Percentiles rank a stretch among this genome's conserved stretches.
Evolutionary conservation across 768 basidiomycete genomes (phyloP).

Genomic region (Hydnomerulius pinastri): DNA sequence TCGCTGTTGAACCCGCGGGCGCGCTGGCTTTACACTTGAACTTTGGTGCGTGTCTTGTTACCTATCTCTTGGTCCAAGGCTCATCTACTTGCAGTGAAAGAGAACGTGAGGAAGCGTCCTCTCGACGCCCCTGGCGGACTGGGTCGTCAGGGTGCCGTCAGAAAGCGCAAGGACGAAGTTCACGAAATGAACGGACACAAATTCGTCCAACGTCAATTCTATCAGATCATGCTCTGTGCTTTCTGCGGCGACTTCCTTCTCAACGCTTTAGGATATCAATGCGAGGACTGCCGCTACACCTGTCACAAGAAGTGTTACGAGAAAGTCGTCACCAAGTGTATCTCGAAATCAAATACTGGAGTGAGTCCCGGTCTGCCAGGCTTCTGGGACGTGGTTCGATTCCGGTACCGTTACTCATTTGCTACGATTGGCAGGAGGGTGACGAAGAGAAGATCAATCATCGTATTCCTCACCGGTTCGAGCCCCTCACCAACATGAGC

Average conservation of each 20-base stretch:
- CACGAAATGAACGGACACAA: slow-evolving; percentile 99
- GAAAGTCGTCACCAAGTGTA: slow-evolving; percentile 99
- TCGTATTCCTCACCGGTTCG: slow-evolving; percentile 98
- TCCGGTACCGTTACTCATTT: slow-evolving; percentile 7
- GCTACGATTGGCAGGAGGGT: slow-evolving; percentile 59
- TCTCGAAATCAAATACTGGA: slow-evolving; percentile 93
- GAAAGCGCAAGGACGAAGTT: slow-evolving; percentile 96
- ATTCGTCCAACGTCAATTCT: slow-evolving; percentile 96
- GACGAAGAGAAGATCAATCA: slow-evolving; percentile 99
- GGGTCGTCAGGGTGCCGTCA: slow-evolving; percentile 96
- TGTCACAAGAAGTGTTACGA: slow-evolving; percentile 99
- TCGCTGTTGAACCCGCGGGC: slow-evolving; percentile 96
- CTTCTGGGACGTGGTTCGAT: too few relatives aligned
- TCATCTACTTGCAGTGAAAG: slow-evolving; percentile 71
- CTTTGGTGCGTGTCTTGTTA: slow-evolving; percentile 67
- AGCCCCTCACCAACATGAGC: slow-evolving; percentile 93
- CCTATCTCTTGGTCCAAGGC: neutral
- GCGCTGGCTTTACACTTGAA: slow-evolving; percentile 85
- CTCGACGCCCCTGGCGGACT: slow-evolving; percentile 88
- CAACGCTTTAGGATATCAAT: slow-evolving; percentile 97
- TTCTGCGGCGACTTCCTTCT: slow-evolving; percentile 98
- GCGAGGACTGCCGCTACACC: slow-evolving; percentile 98
- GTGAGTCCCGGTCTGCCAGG: slow-evolving; percentile 51
- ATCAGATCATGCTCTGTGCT: slow-evolving; percentile 97
- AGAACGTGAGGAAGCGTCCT: slow-evolving; percentile 96